Evolutionary conservation across 116 monocot genomes (phyloP).

Genomic region (Trichopus zeylanicus): DNA sequence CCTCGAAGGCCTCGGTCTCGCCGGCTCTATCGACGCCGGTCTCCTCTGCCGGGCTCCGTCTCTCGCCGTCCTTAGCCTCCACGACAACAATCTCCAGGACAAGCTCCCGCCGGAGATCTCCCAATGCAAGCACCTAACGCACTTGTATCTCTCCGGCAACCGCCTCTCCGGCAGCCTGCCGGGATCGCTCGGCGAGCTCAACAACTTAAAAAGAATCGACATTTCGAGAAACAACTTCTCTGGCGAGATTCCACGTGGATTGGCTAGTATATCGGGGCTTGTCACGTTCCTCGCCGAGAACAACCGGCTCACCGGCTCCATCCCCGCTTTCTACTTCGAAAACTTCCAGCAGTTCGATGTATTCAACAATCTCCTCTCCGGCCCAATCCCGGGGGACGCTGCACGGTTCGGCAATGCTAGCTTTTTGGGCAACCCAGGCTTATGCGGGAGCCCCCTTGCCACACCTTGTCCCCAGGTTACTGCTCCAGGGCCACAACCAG

Average conservation of each 20-base stretch:
- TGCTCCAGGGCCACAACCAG: neutral
- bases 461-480: conserved; percentile 2
- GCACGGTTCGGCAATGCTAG: neutral
- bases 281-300: neutral
- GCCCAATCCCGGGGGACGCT: conserved; percentile 2
- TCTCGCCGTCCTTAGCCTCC: conserved; percentile 12
- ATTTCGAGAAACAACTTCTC: conserved; percentile 41
- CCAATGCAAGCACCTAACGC: conserved; percentile 19
- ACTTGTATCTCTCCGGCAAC: conserved; percentile 22
- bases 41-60: conserved; percentile 13
- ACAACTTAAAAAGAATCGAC: conserved; percentile 25
- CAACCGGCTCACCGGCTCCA: conserved; percentile 14
- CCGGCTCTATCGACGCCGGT: conserved; percentile 20
- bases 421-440: conserved; percentile 11
- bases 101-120: conserved; percentile 19
- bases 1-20: conserved; percentile 14
- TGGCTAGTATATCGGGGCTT: conserved; percentile 28
- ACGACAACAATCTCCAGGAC: conserved; percentile 16
- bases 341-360: conserved; percentile 12
- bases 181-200: conserved; percentile 11
- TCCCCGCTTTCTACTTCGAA: conserved; percentile 9
- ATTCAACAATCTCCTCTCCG: conserved; percentile 13
- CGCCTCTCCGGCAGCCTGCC: conserved; percentile 35
- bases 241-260: conserved; percentile 23
- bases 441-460: conserved; percentile 10